These are phyloP conservation scores for Neoboletus subvelutipes DNA, from an alignment of 768 basidiomycete species.

Conservation along the genomic window DNA sequence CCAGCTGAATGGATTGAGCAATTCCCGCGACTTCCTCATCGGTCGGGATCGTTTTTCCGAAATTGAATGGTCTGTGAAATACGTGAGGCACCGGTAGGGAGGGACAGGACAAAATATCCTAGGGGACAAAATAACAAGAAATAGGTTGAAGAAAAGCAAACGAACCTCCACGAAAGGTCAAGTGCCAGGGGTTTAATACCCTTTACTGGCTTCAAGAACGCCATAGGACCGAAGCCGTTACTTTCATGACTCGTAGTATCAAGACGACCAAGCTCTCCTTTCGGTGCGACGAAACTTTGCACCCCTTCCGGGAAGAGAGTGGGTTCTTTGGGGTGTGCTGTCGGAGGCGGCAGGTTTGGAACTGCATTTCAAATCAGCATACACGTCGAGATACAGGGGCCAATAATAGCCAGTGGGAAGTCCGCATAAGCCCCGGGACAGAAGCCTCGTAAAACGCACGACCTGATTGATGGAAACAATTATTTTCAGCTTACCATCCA, in stretches of 20 bases:
- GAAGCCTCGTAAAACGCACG: slow-evolving; percentile 14
- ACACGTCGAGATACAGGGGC: slow-evolving; percentile 14
- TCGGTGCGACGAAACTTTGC: slow-evolving; percentile 26
- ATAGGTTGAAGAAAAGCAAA: slow-evolving; percentile 7
- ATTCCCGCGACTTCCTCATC: slow-evolving; percentile 31
- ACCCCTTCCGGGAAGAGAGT: slow-evolving; percentile 36
- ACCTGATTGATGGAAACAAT: slow-evolving; percentile 8
- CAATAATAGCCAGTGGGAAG: slow-evolving; percentile 18
- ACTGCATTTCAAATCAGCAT: slow-evolving; percentile 41
- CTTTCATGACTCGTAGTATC: background rate
- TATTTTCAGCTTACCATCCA: slow-evolving; percentile 50
- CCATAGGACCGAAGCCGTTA: background rate
- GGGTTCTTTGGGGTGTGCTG: slow-evolving; percentile 37
- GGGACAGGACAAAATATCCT: background rate
- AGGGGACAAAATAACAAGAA: background rate
- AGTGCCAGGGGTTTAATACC: slow-evolving; percentile 59
- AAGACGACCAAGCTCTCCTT: slow-evolving; percentile 9
- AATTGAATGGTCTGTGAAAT: slow-evolving; percentile 47
- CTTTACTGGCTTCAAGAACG: slow-evolving; percentile 51
- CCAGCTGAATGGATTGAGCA: slow-evolving; percentile 11
- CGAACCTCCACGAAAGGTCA: slow-evolving; percentile 68
- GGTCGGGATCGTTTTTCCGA: slow-evolving; percentile 33
- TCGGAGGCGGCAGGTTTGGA: slow-evolving; percentile 55
- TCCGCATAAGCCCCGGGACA: slow-evolving; percentile 26
- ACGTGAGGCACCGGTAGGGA: slow-evolving; percentile 1